phyloP scores from a whole-genome alignment of 129 eudicot genomes.

The Artemisia annua region DNA sequence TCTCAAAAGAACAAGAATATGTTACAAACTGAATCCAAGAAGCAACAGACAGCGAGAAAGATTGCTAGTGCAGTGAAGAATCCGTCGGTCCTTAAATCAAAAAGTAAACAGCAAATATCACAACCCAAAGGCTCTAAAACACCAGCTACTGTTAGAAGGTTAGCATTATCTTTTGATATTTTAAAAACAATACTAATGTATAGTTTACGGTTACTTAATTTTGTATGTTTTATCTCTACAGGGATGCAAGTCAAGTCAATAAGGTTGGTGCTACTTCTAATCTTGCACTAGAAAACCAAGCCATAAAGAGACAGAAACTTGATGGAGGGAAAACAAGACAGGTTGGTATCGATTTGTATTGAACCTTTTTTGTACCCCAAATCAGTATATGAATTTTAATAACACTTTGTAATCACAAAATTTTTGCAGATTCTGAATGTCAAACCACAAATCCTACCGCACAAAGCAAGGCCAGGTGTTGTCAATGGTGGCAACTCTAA shows the following conservation, averaged over 20 bases:
- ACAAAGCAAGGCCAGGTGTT: slow-evolving; percentile 66
- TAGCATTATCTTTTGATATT: neutral
- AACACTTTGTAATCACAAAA: neutral
- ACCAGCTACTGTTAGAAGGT: slow-evolving; percentile 73
- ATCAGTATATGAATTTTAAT: neutral
- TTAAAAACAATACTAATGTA: too few species aligned
- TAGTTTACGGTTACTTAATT: neutral
- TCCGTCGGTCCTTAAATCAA: slow-evolving; percentile 62
- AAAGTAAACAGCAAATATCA: slow-evolving; percentile 41
- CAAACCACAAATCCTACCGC: slow-evolving; percentile 63
- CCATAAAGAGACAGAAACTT: slow-evolving; percentile 88
- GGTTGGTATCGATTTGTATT: slow-evolving; percentile 38
- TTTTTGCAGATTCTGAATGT: slow-evolving; percentile 65
- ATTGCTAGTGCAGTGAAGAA: slow-evolving; percentile 70
- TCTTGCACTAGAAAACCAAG: slow-evolving; percentile 76
- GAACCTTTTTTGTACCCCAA: neutral
- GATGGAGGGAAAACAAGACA: slow-evolving; percentile 85
- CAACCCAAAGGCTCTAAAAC: slow-evolving; percentile 51
- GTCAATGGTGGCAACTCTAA: slow-evolving; percentile 39
- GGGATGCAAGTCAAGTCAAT: slow-evolving; percentile 41
- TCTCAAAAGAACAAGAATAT: slow-evolving; percentile 36
- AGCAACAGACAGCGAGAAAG: slow-evolving; percentile 59
- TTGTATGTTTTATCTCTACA: slow-evolving; percentile 13
- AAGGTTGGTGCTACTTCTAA: slow-evolving; percentile 52
- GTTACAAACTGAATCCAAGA: slow-evolving; percentile 41